phyloP scores from a whole-genome alignment of 108 stramenopile genomes.

The Craspedostauros australis region DNA sequence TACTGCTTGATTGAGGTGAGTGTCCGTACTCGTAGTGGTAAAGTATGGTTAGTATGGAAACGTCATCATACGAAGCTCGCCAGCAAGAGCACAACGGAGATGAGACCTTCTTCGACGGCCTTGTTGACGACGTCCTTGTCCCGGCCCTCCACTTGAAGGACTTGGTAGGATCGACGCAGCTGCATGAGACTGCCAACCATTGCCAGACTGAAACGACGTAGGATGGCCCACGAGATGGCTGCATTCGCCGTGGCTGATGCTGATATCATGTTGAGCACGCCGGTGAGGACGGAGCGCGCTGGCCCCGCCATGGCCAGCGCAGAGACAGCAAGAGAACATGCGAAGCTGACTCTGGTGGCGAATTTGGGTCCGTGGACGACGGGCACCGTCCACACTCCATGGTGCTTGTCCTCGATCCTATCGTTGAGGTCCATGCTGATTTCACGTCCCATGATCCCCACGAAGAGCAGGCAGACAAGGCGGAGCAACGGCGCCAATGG shows the following conservation, averaged over 20 bases:
- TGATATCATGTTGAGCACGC: background rate
- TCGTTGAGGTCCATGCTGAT: conserved; percentile 75
- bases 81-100: conserved; percentile 19
- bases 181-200: conserved; percentile 1
- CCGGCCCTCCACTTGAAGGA: conserved; percentile 11
- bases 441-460: conserved; percentile 45
- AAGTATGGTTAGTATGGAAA: no score
- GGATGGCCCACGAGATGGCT: no score
- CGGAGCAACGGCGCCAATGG: background rate
- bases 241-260: no score
- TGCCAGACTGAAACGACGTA: conserved; percentile 18
- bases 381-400: conserved; percentile 55
- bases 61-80: conserved; percentile 29
- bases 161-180: conserved; percentile 22
- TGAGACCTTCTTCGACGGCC: conserved; percentile 24
- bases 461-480: conserved; percentile 13
- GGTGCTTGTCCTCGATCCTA: conserved; percentile 34
- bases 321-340: conserved; percentile 3
- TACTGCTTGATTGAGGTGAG: no score
- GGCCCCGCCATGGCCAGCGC: background rate
- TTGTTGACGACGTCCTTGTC: conserved; percentile 3
- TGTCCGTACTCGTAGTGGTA: no score
- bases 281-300: background rate
- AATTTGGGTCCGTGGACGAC: conserved; percentile 46
- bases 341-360: conserved; percentile 13